Evolutionary conservation across 805 yeast genomes (phyloP).

Genomic region (Saturnispora kantuleensis): DNA sequence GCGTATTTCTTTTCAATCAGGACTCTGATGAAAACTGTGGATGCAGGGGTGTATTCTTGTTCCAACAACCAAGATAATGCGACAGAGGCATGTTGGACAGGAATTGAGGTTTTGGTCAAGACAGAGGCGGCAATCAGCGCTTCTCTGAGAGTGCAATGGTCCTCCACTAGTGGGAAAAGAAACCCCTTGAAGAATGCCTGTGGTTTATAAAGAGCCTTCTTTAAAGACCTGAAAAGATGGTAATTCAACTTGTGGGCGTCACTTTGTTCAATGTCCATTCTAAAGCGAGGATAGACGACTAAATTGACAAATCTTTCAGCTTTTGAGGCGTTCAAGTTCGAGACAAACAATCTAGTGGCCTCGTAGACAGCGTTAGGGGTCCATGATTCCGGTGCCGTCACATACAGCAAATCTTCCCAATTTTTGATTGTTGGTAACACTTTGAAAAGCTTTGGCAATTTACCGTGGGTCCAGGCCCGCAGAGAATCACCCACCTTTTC

Average conservation of each 20-base stretch:
- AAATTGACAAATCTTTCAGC: conserved; percentile 73
- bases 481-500: conserved; percentile 83
- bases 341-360: conserved; percentile 89
- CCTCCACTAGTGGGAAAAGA: conserved; percentile 79
- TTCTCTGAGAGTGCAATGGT: conserved; percentile 84
- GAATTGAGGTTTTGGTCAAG: conserved; percentile 79
- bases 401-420: conserved; percentile 93
- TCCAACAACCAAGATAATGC: conserved; percentile 81
- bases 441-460: conserved; percentile 91
- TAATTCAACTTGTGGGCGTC: conserved; percentile 78
- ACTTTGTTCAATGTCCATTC: conserved; percentile 59
- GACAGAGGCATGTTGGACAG: conserved; percentile 92
- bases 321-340: conserved; percentile 77
- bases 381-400: conserved; percentile 90
- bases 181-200: conserved; percentile 97
- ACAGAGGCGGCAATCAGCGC: conserved; percentile 94
- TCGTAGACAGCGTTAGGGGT: conserved; percentile 91
- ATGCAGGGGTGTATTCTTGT: conserved; percentile 77
- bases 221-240: conserved; percentile 84
- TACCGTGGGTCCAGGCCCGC: conserved; percentile 88
- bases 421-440: conserved; percentile 86
- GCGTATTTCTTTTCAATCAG: conserved; percentile 93
- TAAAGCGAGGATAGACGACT: conserved; percentile 62
- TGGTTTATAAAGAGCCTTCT: conserved; percentile 91
- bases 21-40: conserved; percentile 81